Conservation (phyloP, 352 stramenopile species). For the Pythium brachiatum region DNA sequence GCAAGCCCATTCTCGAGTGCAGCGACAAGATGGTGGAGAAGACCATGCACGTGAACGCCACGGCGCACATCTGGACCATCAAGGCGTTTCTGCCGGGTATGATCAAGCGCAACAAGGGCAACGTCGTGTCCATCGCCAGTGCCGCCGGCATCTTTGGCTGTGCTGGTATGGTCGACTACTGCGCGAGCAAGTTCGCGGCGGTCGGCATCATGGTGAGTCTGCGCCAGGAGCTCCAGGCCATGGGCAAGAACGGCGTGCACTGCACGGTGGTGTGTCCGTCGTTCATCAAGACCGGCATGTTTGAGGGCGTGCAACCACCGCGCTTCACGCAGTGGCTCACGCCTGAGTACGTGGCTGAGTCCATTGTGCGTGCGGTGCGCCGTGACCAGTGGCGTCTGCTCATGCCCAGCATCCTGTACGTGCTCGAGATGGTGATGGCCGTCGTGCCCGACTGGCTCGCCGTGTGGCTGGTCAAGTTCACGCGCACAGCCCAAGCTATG, state of each 20-base stretch:
- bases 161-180: slow-evolving; percentile 44
- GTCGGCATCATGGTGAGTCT: slow-evolving; percentile 41
- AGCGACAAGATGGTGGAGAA: slow-evolving; percentile 32
- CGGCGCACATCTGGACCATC: slow-evolving; percentile 44
- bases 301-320: slow-evolving; percentile 32
- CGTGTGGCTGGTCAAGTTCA: slow-evolving; percentile 20
- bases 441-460: slow-evolving; percentile 26
- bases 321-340: slow-evolving; percentile 26
- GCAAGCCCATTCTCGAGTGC: slow-evolving; percentile 40
- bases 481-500: slow-evolving; percentile 22
- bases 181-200: slow-evolving; percentile 38
- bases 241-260: slow-evolving; percentile 30
- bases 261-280: slow-evolving; percentile 38
- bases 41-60: slow-evolving; percentile 45
- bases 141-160: slow-evolving; percentile 39
- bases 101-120: slow-evolving; percentile 33
- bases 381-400: slow-evolving; percentile 31
- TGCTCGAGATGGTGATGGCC: slow-evolving; percentile 22
- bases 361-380: slow-evolving; percentile 31
- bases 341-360: slow-evolving; percentile 33
- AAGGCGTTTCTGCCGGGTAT: slow-evolving; percentile 44
- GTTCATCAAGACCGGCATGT: slow-evolving; percentile 45
- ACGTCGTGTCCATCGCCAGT: slow-evolving; percentile 43
- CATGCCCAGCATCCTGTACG: slow-evolving; percentile 22
- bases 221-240: slow-evolving; percentile 32